These are phyloP conservation scores for Rhodotorula mucilaginosa DNA, from an alignment of 1,284 basidiomycete species.

Conservation along the genomic window DNA sequence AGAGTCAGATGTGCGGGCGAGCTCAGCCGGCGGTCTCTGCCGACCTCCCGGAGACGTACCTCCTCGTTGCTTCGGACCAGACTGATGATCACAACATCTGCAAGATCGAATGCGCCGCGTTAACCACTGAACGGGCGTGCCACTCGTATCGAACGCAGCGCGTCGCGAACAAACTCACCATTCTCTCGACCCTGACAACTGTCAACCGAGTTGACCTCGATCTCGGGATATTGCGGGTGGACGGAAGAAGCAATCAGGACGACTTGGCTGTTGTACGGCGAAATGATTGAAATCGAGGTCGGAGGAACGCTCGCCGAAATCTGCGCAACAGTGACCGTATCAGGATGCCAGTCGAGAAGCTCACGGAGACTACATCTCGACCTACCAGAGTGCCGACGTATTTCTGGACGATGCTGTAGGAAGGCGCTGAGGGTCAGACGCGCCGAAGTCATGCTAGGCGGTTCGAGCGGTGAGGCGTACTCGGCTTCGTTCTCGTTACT, in stretches of 20 bases:
- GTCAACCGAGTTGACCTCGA: slow-evolving; percentile 88
- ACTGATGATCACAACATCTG: slow-evolving; percentile 85
- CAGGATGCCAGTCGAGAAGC: background rate
- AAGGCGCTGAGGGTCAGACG: background rate
- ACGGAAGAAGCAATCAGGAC: slow-evolving; percentile 70
- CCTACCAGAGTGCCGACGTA: slow-evolving; percentile 23
- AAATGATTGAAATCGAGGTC: slow-evolving; percentile 80
- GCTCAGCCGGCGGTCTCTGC: background rate
- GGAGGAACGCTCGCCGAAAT: slow-evolving; percentile 67
- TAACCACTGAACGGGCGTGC: background rate
- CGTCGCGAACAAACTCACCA: background rate
- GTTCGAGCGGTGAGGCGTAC: slow-evolving; percentile 55
- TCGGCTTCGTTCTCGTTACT: slow-evolving; percentile 90
- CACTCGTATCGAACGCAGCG: background rate
- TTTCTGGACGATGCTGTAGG: slow-evolving; percentile 16
- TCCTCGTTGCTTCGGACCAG: slow-evolving; percentile 75
- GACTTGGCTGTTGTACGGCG: slow-evolving; percentile 94
- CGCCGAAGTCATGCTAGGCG: background rate
- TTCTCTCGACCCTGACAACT: slow-evolving; percentile 86
- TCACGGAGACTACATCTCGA: background rate
- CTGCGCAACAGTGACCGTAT: slow-evolving; percentile 51
- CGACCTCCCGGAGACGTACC: slow-evolving; percentile 10
- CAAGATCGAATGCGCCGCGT: slow-evolving; percentile 57
- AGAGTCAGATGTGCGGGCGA: background rate
- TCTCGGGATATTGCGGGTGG: slow-evolving; percentile 65